Evolutionary conservation across 495 filamentous ascomycete genomes (phyloP).

Genomic region (Xylaria telfairii): DNA sequence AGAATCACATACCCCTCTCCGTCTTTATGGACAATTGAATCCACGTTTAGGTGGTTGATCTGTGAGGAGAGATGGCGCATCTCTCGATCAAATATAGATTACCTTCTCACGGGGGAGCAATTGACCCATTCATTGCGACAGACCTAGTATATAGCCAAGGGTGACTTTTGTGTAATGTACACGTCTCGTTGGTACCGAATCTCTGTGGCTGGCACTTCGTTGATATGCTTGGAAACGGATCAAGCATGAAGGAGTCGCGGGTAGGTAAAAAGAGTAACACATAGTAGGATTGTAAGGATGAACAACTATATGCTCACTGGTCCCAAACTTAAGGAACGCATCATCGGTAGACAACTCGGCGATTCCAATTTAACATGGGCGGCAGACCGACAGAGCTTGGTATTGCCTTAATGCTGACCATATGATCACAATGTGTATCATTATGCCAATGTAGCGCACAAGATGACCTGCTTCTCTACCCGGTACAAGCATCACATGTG

Average conservation of each 20-base stretch:
- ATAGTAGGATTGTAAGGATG: not conserved
- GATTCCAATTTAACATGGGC: not conserved
- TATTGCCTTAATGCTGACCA: not conserved
- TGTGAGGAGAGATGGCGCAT: not conserved
- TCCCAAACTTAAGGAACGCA: not conserved
- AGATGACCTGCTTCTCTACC: not conserved
- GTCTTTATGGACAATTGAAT: not conserved
- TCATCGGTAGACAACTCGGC: not conserved
- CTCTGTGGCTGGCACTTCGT: not conserved
- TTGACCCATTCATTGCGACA: conserved; percentile 4
- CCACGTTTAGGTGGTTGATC: not conserved
- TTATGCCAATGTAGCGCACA: not conserved
- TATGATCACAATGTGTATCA: not conserved
- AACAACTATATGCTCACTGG: not conserved
- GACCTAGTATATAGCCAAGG: not conserved
- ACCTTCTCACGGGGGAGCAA: not conserved
- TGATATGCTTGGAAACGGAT: not conserved
- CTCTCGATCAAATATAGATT: not conserved
- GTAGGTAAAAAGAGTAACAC: not conserved
- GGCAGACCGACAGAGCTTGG: not conserved
- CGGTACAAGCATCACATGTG: conserved; percentile 1
- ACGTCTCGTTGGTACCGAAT: not conserved
- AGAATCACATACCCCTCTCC: conserved; percentile 13
- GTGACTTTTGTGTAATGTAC: not conserved
- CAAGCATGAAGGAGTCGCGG: not conserved